Conservation (phyloP, 139 green algal genomes). For the Haematococcus lacustris region DNA sequence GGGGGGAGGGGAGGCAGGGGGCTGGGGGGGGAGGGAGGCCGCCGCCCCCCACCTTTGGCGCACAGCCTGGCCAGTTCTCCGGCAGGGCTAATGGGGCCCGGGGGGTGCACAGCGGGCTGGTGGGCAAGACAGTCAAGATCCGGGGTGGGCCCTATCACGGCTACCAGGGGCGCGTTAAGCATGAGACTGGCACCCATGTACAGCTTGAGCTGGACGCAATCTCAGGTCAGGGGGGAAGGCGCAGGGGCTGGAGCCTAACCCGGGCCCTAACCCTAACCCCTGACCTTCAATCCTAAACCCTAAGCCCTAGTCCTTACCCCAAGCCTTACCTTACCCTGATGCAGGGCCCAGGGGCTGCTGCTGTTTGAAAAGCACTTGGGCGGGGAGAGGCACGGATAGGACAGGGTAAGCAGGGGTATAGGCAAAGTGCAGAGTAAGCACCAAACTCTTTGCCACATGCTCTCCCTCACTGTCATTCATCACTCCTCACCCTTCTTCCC, state of each 20-base stretch:
- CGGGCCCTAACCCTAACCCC: constrained; percentile 1
- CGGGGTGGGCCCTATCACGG: constrained; percentile 60
- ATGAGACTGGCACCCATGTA: constrained; percentile 73
- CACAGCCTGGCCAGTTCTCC: too few relatives aligned
- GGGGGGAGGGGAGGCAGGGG: too few relatives aligned
- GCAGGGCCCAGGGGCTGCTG: background rate
- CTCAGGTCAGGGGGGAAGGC: constrained; percentile 34
- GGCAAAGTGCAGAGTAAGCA: too few relatives aligned
- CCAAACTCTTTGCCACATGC: too few relatives aligned
- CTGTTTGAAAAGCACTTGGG: background rate
- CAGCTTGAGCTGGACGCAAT: constrained; percentile 84
- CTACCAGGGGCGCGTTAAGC: constrained; percentile 75
- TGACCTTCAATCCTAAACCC: background rate
- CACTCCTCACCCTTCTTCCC: too few relatives aligned
- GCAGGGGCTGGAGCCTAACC: background rate
- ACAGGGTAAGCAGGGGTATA: too few relatives aligned
- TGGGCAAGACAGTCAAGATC: constrained; percentile 23
- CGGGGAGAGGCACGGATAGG: too few relatives aligned
- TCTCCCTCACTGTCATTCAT: too few relatives aligned
- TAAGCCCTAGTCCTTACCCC: background rate
- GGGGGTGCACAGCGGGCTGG: background rate
- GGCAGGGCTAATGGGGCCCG: too few relatives aligned
- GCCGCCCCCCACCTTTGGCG: too few relatives aligned
- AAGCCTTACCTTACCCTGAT: constrained; percentile 3
- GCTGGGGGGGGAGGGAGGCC: too few relatives aligned